Conservation (phyloP, 2,329 filamentous ascomycete species). For the Acrodontium crateriforme region DNA sequence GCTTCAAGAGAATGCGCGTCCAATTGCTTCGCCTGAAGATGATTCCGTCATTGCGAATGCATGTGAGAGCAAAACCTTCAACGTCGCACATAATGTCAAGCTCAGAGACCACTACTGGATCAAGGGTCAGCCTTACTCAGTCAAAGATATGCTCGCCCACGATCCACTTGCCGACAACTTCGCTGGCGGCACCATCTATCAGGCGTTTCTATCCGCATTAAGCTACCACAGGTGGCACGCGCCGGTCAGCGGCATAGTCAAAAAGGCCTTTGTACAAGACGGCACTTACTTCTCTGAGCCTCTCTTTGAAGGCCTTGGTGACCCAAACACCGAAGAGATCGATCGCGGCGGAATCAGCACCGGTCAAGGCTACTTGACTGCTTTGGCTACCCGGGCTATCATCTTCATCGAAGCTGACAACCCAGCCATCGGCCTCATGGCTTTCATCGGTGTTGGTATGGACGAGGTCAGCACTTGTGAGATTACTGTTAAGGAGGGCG, state of each 20-base stretch:
- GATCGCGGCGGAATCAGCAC: conserved; percentile 31
- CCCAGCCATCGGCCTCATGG: conserved; percentile 51
- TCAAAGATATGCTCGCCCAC: conserved; percentile 33
- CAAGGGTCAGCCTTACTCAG: conserved; percentile 55
- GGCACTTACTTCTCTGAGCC: conserved; percentile 58
- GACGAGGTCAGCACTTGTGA: conserved; percentile 61
- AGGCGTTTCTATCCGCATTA: conserved; percentile 53
- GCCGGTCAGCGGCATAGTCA: conserved; percentile 49
- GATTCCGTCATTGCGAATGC: conserved; percentile 44
- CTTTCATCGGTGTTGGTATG: conserved; percentile 61
- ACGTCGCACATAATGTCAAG: conserved; percentile 36
- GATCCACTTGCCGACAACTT: conserved; percentile 43
- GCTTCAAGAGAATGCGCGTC: conserved; percentile 42
- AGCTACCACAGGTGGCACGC: conserved; percentile 62
- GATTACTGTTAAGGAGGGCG: conserved; percentile 52
- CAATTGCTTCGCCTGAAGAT: conserved; percentile 44
- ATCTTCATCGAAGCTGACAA: conserved; percentile 61
- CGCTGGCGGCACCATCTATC: conserved; percentile 52
- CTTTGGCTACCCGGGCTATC: conserved; percentile 54
- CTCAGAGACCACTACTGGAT: conserved; percentile 52
- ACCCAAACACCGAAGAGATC: conserved; percentile 26
- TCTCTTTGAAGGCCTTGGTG: conserved; percentile 33
- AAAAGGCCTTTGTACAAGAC: conserved; percentile 42
- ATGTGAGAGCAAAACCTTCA: conserved; percentile 50
- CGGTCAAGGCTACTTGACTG: conserved; percentile 49